Percentiles rank a stretch among this genome's conserved stretches.
These are phyloP conservation scores for Scheffersomyces illinoinensis DNA, from an alignment of 1,139 yeast species.

Conservation along the genomic window DNA sequence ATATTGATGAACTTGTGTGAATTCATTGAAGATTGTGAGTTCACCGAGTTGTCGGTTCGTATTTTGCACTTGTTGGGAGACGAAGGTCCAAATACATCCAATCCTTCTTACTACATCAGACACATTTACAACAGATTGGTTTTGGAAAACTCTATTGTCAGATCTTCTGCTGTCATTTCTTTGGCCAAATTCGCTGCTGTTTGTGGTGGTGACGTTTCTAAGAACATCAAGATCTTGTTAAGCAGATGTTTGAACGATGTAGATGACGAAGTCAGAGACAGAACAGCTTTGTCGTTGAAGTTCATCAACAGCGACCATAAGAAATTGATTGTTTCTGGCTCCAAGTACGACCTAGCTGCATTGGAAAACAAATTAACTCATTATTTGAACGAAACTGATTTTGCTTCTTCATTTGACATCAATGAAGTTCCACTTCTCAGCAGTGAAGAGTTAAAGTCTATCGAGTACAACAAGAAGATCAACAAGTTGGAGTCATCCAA, in stretches of 20 bases:
- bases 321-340: constrained; percentile 63
- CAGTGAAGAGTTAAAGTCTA: constrained; percentile 63
- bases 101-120: constrained; percentile 90
- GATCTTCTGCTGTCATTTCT: constrained; percentile 95
- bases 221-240: constrained; percentile 73
- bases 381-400: constrained; percentile 67
- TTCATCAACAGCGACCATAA: constrained; percentile 57
- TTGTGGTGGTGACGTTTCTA: constrained; percentile 65
- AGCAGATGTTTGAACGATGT: constrained; percentile 83
- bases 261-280: constrained; percentile 97
- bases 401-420: constrained; percentile 69
- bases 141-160: constrained; percentile 88
- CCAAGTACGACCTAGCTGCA: constrained; percentile 69
- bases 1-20: constrained; percentile 92
- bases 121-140: constrained; percentile 97
- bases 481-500: constrained; percentile 44
- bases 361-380: constrained; percentile 76
- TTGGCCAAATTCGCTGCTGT: constrained; percentile 87
- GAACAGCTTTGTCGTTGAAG: constrained; percentile 85
- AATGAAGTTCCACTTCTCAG: constrained; percentile 61
- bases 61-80: constrained; percentile 88
- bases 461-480: constrained; percentile 58
- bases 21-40: constrained; percentile 97
- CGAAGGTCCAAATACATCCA: constrained; percentile 86
- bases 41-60: constrained; percentile 87